Evolutionary conservation across 495 filamentous ascomycete genomes (phyloP).

Genomic region (Usnea hakonensis): DNA sequence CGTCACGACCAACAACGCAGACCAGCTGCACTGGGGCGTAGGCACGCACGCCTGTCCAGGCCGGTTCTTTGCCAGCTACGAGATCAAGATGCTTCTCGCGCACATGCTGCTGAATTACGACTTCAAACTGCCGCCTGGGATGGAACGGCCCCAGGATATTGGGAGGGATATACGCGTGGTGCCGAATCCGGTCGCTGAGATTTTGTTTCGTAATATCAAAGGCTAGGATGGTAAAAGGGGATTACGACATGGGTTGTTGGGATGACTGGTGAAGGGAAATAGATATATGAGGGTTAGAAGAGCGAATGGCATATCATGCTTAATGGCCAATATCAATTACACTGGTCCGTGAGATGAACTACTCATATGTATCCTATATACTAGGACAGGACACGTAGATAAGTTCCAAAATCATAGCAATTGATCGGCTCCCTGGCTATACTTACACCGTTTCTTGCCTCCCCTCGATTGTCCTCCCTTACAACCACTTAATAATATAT

Average conservation of each 20-base stretch:
- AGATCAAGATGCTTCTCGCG: conserved; percentile 42
- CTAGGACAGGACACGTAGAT: neutral
- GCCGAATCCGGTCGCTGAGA: neutral
- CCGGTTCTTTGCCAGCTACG: conserved; percentile 46
- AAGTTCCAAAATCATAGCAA: neutral
- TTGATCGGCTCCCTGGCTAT: too few relatives aligned
- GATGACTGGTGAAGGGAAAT: too few relatives aligned
- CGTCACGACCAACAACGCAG: neutral
- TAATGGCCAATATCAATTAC: neutral
- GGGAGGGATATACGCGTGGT: neutral
- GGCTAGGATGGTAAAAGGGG: neutral
- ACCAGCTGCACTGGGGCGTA: neutral
- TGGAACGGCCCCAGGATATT: neutral
- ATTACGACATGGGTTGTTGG: too few relatives aligned
- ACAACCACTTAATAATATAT: too few relatives aligned
- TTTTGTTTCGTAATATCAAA: neutral
- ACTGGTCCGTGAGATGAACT: too few relatives aligned
- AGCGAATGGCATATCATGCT: neutral
- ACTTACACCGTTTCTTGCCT: too few relatives aligned
- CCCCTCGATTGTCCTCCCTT: too few relatives aligned
- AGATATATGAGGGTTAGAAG: neutral
- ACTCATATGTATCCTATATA: neutral
- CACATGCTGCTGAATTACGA: conserved; percentile 28
- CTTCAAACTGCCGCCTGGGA: neutral
- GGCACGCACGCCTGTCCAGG: conserved; percentile 42